Evolutionary conservation across 1,284 basidiomycete species (phyloP).

Genomic region (Apiotrichum gracile): DNA sequence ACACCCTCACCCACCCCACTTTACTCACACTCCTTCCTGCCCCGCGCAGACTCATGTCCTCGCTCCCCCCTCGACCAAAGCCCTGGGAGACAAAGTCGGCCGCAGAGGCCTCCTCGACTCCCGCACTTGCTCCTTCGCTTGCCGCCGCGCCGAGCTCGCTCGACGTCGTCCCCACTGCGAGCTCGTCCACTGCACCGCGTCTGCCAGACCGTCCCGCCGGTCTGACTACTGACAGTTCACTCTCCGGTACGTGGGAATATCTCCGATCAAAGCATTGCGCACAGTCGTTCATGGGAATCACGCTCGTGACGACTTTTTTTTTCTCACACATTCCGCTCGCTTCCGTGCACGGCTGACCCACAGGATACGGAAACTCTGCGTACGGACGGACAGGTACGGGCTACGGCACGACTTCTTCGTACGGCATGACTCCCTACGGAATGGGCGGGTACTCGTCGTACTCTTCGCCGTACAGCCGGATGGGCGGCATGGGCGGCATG

Average conservation of each 20-base stretch:
- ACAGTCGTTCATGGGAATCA: too few relatives aligned
- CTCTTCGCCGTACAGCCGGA: constrained; percentile 13
- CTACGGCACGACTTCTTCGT: constrained; percentile 19
- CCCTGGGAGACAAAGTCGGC: constrained; percentile 35
- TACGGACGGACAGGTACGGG: background rate
- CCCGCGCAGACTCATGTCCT: constrained; percentile 24
- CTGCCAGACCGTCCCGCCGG: constrained; percentile 38
- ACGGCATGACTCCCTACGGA: constrained; percentile 19
- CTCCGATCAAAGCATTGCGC: too few relatives aligned
- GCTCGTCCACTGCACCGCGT: constrained; percentile 25
- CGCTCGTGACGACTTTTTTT: too few relatives aligned
- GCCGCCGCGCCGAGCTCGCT: constrained; percentile 14
- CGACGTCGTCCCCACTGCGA: constrained; percentile 24
- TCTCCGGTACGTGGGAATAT: constrained; percentile 9
- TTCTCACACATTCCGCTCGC: too few relatives aligned
- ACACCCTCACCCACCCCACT: background rate
- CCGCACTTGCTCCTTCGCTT: constrained; percentile 22
- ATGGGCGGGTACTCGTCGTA: constrained; percentile 22
- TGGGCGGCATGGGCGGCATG: constrained; percentile 5
- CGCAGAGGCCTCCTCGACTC: constrained; percentile 22
- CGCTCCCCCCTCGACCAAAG: constrained; percentile 38
- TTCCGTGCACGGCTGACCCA: background rate
- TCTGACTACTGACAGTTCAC: constrained; percentile 13
- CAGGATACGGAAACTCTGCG: background rate
- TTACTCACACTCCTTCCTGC: background rate